Evolutionary conservation across 2,329 filamentous ascomycete species (phyloP), one percentile per base, ranked within the genome.

Genomic region (Phaeosphaeria sp.): DNA sequence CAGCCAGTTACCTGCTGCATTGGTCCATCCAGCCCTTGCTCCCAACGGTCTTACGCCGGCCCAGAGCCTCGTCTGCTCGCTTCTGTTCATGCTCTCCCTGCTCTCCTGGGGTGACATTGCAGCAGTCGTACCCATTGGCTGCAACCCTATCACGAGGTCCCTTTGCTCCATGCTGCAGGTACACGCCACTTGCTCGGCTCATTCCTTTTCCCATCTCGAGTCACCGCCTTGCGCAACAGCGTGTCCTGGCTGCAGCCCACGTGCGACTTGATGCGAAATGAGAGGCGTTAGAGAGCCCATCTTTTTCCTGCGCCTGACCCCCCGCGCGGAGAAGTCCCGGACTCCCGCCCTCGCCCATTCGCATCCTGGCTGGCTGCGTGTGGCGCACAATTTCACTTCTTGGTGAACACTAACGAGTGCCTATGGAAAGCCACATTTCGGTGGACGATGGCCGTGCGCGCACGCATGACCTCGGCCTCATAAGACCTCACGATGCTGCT

Each of bases 191-290:
- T 49, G 55, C 53, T 60, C 57, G 54, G 59, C 47, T 48, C 62
- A 52, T 50, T 57, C 51, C 49, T 51, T 57, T 51, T 59, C 47
- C 55, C 44, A 44, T 53, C 30, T 60, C 63, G 54, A 49, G 60
- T 71, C 66, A 68, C 67, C 67, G 61, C 66, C 61, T 65, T 49
- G 52, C 46, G 46, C 52, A 22, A 44, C 30, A 36, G 20, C 45
- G 24, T 55, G 36, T 55, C 52, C 47, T 44, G 46, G 20, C 36
- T 49, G 40, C 51, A n/a, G 54, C 62, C 71, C 72, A 73, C 72
- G 73, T 72, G 73, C 72, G 63, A 61, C 61, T 48, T 48, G 49
- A 48, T 55, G 55, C 60, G 66, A 68, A 67, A 71, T 70, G 63
- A 64, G 58, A 52, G 58, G 65, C 60, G 59, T 63, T 65, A 57